Evolutionary conservation across 2,329 filamentous ascomycete species (phyloP).

Genomic region (Neurospora sp.): DNA sequence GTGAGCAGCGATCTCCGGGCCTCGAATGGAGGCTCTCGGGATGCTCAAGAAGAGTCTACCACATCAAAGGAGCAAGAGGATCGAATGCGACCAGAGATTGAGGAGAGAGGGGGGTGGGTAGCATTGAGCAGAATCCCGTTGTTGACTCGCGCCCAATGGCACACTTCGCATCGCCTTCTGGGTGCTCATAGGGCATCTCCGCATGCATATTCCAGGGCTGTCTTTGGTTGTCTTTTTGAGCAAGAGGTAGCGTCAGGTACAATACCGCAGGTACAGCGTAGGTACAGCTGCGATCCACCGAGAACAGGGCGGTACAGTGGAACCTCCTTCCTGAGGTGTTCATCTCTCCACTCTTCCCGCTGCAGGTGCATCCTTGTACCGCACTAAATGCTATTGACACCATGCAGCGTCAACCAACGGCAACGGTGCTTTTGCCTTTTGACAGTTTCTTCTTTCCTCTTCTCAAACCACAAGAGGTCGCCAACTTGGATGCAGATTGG

Average conservation of each 20-base stretch:
- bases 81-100: background rate
- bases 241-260: conserved; percentile 17
- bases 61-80: background rate
- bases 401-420: background rate
- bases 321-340: background rate
- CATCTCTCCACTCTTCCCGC: background rate
- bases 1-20: background rate
- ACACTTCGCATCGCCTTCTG: conserved; percentile 21
- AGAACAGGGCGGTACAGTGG: background rate
- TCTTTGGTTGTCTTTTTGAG: conserved; percentile 10
- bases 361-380: background rate
- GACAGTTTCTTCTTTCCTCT: background rate
- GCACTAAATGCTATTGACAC: background rate
- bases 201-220: conserved; percentile 30
- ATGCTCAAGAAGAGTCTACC: background rate
- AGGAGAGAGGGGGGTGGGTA: background rate
- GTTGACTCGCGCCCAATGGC: conserved; percentile 23
- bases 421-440: background rate
- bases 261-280: background rate
- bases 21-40: background rate
- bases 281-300: background rate
- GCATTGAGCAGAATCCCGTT: background rate
- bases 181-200: conserved; percentile 30
- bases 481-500: background rate
- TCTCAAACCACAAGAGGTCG: background rate